Conservation (phyloP, 1,284 basidiomycete genomes). For the Hemileia vastatrix region DNA sequence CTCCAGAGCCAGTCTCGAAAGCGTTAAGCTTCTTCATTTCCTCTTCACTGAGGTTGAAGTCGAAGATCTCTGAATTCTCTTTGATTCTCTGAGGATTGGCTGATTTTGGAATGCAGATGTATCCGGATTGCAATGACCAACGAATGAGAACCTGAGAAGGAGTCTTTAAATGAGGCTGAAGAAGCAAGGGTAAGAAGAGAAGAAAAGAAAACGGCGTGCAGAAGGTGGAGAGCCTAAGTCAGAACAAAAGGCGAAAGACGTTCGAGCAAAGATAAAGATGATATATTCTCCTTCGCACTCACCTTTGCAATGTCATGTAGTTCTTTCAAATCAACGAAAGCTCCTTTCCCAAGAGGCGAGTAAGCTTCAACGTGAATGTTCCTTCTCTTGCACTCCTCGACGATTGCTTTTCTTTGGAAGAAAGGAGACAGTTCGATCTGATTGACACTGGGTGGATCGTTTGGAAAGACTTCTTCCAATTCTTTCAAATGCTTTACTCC, state of each 20-base stretch:
- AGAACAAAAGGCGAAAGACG: no score
- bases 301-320: no score
- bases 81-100: slow-evolving; percentile 58
- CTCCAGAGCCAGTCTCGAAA: slow-evolving; percentile 57
- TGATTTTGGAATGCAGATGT: slow-evolving; percentile 65
- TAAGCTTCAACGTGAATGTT: slow-evolving; percentile 23
- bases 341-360: slow-evolving; percentile 41
- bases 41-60: slow-evolving; percentile 57
- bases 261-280: no score
- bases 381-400: slow-evolving; percentile 17
- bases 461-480: slow-evolving; percentile 14
- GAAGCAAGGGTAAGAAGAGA: slow-evolving; percentile 5
- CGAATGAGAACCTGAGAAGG: slow-evolving; percentile 31
- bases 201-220: slow-evolving; percentile 9
- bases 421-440: slow-evolving; percentile 25
- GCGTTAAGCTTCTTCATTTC: slow-evolving; percentile 58
- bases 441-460: neutral
- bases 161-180: slow-evolving; percentile 26
- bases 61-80: slow-evolving; percentile 59
- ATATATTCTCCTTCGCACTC: no score
- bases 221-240: neutral
- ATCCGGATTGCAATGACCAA: slow-evolving; percentile 46
- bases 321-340: no score
- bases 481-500: slow-evolving; percentile 27
- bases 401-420: slow-evolving; percentile 25